These are phyloP conservation scores for Penicillium expansum DNA, from an alignment of 2,329 filamentous ascomycete genomes.

Conservation along the genomic window DNA sequence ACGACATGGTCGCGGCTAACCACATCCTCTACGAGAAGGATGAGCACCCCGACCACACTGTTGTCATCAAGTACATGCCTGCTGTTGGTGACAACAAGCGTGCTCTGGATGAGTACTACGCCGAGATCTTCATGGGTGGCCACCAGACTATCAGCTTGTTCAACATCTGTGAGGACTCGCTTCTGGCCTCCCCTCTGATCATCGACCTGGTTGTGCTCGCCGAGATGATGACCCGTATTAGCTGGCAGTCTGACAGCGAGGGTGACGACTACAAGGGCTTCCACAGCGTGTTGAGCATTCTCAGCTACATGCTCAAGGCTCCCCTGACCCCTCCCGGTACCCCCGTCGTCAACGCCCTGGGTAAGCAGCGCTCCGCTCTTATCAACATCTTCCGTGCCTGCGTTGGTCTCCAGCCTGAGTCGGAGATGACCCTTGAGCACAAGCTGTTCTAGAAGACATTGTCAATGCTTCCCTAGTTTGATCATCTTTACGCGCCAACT, in stretches of 20 bases:
- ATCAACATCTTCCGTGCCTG: slow-evolving; percentile 99
- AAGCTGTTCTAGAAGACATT: slow-evolving; percentile 70
- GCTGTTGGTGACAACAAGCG: slow-evolving; percentile 99
- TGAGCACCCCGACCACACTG: slow-evolving; percentile 96
- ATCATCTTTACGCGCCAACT: slow-evolving; percentile 20
- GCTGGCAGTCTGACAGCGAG: slow-evolving; percentile 70
- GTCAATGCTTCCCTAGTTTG: neutral
- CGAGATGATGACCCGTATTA: slow-evolving; percentile 98
- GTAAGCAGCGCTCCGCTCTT: slow-evolving; percentile 90
- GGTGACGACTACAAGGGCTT: slow-evolving; percentile 80
- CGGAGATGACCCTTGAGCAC: slow-evolving; percentile 98
- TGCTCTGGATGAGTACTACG: slow-evolving; percentile 97
- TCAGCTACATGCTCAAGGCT: slow-evolving; percentile 98
- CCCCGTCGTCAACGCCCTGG: slow-evolving; percentile 90
- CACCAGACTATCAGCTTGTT: slow-evolving; percentile 98
- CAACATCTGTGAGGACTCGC: slow-evolving; percentile 98
- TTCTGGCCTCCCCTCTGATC: slow-evolving; percentile 92
- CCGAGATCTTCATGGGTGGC: slow-evolving; percentile 97
- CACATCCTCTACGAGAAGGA: slow-evolving; percentile 81
- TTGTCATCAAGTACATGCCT: slow-evolving; percentile 99
- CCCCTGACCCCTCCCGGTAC: slow-evolving; percentile 91
- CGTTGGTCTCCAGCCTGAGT: slow-evolving; percentile 93
- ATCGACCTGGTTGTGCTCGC: slow-evolving; percentile 91
- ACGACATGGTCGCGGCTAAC: slow-evolving; percentile 99
- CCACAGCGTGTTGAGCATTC: slow-evolving; percentile 92